Evolutionary conservation across 2,329 filamentous ascomycete genomes (phyloP).

Genomic region (Fusarium pilosicola): DNA sequence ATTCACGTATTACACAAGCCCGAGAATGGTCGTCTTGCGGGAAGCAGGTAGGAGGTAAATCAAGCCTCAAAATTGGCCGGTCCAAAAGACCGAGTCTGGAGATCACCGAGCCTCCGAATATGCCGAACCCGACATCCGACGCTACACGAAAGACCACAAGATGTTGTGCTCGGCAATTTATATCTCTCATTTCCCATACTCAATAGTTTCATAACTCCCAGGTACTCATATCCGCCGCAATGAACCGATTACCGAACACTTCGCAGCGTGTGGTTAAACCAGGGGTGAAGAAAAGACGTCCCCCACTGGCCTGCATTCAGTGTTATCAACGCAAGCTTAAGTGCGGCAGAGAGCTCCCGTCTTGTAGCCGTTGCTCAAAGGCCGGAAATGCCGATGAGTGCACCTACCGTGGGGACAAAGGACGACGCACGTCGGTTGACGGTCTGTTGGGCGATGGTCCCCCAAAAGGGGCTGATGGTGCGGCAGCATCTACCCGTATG

Average conservation of each 20-base stretch:
- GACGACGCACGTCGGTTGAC: not conserved
- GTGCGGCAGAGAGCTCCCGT: not conserved
- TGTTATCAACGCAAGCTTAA: not conserved
- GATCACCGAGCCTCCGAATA: not conserved
- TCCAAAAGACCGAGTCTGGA: not conserved
- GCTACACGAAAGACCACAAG: not conserved
- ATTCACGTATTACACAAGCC: fast-evolving
- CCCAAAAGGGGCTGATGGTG: fast-evolving
- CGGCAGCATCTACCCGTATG: not conserved
- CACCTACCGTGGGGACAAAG: not conserved
- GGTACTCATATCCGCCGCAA: not conserved
- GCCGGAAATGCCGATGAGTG: not conserved
- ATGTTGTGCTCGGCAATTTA: not conserved
- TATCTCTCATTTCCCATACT: fast-evolving
- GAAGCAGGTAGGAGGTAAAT: too few relatives aligned
- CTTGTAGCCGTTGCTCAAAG: not conserved
- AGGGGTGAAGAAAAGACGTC: not conserved
- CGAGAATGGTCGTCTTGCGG: fast-evolving
- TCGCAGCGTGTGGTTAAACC: not conserved
- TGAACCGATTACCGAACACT: not conserved
- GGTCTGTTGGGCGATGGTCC: fast-evolving
- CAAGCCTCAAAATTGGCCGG: not conserved
- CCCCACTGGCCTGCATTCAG: not conserved
- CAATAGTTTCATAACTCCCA: fast-evolving
- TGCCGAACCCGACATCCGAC: not conserved